Conservation (phyloP, 331 rosid genomes). For the Quercus phellos region DNA sequence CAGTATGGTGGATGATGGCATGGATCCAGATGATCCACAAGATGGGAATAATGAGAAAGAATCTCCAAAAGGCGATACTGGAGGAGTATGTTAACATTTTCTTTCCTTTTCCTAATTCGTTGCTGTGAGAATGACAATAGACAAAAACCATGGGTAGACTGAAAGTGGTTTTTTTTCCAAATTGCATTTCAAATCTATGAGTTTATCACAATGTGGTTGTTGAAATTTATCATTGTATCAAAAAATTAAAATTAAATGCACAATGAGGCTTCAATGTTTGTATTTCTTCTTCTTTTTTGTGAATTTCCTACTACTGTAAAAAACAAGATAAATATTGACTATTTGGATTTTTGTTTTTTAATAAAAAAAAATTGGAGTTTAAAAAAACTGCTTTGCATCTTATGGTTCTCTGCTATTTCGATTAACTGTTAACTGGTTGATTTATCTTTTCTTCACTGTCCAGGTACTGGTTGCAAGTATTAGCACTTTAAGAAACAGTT, state of each 20-base stretch:
- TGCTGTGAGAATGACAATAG: neutral
- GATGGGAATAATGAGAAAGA: conserved; percentile 38
- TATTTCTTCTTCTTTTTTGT: neutral
- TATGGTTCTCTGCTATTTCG: neutral
- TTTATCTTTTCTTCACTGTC: neutral
- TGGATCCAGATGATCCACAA: conserved; percentile 61
- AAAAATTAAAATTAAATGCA: too few species aligned
- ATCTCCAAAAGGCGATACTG: conserved; percentile 35
- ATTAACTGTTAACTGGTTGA: neutral
- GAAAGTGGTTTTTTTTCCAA: neutral
- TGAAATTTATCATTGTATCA: neutral
- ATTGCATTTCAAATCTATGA: neutral
- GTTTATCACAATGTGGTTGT: neutral
- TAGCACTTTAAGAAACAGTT: neutral
- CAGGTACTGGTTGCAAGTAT: neutral
- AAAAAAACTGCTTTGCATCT: neutral
- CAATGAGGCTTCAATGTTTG: neutral
- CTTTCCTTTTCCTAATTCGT: conserved; percentile 10
- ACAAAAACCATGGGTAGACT: neutral
- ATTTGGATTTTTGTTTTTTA: neutral
- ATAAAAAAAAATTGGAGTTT: neutral
- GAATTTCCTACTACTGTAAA: neutral
- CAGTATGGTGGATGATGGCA: conserved; percentile 28
- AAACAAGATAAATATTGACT: neutral
- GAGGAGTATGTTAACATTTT: conserved; percentile 41